Evolutionary conservation across 1,284 basidiomycete species (phyloP).

Genomic region (Apiotrichum gracile): DNA sequence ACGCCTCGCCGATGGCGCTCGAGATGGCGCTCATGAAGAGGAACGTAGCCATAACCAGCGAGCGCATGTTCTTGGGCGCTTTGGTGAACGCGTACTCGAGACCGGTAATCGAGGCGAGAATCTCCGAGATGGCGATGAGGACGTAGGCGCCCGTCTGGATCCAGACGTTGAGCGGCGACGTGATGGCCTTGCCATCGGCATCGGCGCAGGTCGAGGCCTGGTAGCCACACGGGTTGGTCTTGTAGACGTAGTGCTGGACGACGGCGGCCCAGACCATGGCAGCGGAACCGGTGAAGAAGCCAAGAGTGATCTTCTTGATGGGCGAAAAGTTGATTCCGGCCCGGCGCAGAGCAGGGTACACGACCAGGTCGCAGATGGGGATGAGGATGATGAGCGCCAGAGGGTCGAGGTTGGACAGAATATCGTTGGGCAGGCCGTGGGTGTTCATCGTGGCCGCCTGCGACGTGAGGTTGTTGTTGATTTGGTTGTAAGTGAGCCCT

Average conservation of each 20-base stretch:
- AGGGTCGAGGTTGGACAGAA: conserved; percentile 3
- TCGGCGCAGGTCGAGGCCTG: conserved; percentile 36
- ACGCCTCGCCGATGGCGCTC: background rate
- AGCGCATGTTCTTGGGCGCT: background rate
- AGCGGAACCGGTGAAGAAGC: conserved; percentile 19
- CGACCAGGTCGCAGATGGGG: background rate
- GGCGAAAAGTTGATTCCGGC: conserved; percentile 9
- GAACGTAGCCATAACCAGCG: background rate
- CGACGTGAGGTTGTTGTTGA: conserved; percentile 29
- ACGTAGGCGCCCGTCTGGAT: background rate
- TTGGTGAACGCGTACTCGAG: conserved; percentile 3
- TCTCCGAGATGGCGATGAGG: conserved; percentile 1
- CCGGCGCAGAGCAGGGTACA: conserved; percentile 18
- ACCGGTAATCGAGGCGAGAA: conserved; percentile 1
- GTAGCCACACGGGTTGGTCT: conserved; percentile 46
- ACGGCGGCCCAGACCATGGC: conserved; percentile 48
- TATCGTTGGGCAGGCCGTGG: conserved; percentile 21
- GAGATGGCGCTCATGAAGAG: conserved; percentile 1
- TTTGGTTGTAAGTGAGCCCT: conserved; percentile 46
- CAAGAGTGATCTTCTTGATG: conserved; percentile 18
- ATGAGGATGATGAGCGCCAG: conserved; percentile 2
- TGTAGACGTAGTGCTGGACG: conserved; percentile 49
- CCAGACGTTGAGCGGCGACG: background rate
- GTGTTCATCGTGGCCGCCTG: conserved; percentile 41
- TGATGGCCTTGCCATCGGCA: background rate